phyloP scores from a whole-genome alignment of 352 stramenopile species.

The Aphanomyces astaci region DNA sequence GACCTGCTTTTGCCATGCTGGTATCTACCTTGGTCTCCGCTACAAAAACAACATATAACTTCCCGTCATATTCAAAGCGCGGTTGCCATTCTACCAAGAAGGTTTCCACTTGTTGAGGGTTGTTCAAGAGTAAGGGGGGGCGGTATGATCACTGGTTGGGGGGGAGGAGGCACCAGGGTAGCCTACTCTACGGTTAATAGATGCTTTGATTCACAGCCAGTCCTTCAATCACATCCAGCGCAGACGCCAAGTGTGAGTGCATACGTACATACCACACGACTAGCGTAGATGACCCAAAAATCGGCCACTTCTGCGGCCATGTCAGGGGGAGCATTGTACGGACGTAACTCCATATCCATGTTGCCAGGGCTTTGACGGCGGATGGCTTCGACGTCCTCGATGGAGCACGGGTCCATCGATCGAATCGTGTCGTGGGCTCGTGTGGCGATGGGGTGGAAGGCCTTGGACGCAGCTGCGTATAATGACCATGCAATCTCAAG shows the following conservation, averaged over 20 bases:
- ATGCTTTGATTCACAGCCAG: too few relatives aligned
- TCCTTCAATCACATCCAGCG: neutral
- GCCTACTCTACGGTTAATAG: too few relatives aligned
- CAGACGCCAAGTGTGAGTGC: too few relatives aligned
- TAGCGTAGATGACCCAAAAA: neutral
- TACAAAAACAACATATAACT: too few relatives aligned
- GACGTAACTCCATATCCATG: too few relatives aligned
- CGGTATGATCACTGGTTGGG: neutral
- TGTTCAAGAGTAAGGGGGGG: neutral
- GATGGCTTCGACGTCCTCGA: neutral
- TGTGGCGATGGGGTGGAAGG: neutral
- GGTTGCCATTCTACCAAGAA: neutral
- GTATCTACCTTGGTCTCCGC: too few relatives aligned
- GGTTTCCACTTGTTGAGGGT: neutral
- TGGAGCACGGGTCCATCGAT: neutral
- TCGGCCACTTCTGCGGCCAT: neutral
- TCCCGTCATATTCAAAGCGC: too few relatives aligned
- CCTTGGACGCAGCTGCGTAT: neutral
- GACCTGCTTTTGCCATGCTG: too few relatives aligned
- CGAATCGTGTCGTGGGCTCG: neutral
- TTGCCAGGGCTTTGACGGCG: too few relatives aligned
- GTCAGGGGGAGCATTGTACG: neutral
- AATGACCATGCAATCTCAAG: neutral
- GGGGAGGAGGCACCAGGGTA: neutral
- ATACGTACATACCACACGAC: neutral